Evolutionary conservation across 306 rosid species (phyloP).

Genomic region (Trifolium repens): DNA sequence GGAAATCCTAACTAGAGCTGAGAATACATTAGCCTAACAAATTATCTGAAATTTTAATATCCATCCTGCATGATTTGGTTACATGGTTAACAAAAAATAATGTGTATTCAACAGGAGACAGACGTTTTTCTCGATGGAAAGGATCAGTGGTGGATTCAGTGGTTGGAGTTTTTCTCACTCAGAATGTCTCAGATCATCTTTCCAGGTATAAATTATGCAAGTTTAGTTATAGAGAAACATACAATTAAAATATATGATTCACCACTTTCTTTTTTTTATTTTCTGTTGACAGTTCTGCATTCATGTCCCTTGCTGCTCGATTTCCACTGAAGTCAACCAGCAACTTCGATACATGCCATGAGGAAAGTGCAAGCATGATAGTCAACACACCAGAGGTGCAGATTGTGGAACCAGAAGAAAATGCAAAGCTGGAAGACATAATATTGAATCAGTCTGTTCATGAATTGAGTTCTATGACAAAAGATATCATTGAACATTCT

Average conservation of each 20-base stretch:
- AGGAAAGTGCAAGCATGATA: conserved; percentile 37
- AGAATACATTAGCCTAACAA: conserved; percentile 17
- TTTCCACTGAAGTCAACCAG: conserved; percentile 64
- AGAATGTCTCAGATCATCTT: conserved; percentile 98
- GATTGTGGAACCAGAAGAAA: conserved; percentile 45
- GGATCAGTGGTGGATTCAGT: conserved; percentile 99
- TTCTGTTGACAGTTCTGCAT: conserved; percentile 84
- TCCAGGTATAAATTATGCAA: conserved; percentile 69
- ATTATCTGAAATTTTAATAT: conserved; percentile 7
- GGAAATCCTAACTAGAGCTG: conserved; percentile 28
- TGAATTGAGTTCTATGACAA: conserved; percentile 39
- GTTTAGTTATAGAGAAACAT: conserved; percentile 8
- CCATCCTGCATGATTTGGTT: conserved; percentile 28
- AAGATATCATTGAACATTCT: conserved; percentile 37
- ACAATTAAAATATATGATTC: conserved; percentile 17
- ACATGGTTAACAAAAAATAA: conserved; percentile 31
- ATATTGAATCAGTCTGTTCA: conserved; percentile 40
- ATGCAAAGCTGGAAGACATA: conserved; percentile 52
- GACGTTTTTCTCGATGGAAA: conserved; percentile 95
- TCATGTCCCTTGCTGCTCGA: conserved; percentile 90
- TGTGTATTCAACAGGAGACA: conserved; percentile 76
- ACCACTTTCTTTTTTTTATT: neutral
- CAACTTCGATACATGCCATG: conserved; percentile 30
- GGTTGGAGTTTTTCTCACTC: conserved; percentile 97
- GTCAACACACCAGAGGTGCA: conserved; percentile 40